Base-by-base conservation (phyloP, 1,139 yeast genomes). In the Candida frijolesensis region DNA sequence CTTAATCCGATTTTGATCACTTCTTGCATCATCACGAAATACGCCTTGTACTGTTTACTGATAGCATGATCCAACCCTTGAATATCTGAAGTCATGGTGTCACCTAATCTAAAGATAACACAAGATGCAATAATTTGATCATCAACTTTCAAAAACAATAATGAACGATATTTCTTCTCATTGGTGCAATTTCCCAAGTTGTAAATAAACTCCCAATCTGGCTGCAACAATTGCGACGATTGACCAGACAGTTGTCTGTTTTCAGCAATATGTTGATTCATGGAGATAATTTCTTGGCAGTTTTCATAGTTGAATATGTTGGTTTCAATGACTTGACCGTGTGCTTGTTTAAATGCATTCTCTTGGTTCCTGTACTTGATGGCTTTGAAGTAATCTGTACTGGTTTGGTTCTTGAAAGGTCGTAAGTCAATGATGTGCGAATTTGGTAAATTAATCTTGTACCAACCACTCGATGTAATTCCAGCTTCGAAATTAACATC, bases 11-110 rank as follows among this genome's bases (percentile, higher is more conserved):
- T 72, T 22, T 64, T 62, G 32, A 74, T 72, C 15, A 74, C 75
- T 49, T 72, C 70, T 58, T 74, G 79, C 80, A 74, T 74, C 80
- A 75, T 75, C 25, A 75, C 79, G 57, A 74, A 74, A 54, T 74
- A 74, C 2, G 79, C 79, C 54, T 73, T 74, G 54, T 69, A 70
- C 47, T 70, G 62, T 34, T 75, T 68, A 9, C 73, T 72, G 22
- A 57, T 58, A 27, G 72, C 78, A 50, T 74, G 76, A 50, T 74
- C 70, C 25, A 75, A 61, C 4, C 80, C 80, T 55, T 74, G 80
- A 5, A 74, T 60, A 54, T 75, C 80, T 6, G 77, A 70, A 1
- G 80, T 75, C 46, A 75, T 70, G 0, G 80, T 75, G 41, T 72
- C 76, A 1, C 79, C 79, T 16, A 75, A 62, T 34, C 78, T 55